Percentiles rank a stretch among this genome's conserved stretches.
Evolutionary conservation across 805 yeast species (phyloP).

Genomic region (Myxozyma neotropica): DNA sequence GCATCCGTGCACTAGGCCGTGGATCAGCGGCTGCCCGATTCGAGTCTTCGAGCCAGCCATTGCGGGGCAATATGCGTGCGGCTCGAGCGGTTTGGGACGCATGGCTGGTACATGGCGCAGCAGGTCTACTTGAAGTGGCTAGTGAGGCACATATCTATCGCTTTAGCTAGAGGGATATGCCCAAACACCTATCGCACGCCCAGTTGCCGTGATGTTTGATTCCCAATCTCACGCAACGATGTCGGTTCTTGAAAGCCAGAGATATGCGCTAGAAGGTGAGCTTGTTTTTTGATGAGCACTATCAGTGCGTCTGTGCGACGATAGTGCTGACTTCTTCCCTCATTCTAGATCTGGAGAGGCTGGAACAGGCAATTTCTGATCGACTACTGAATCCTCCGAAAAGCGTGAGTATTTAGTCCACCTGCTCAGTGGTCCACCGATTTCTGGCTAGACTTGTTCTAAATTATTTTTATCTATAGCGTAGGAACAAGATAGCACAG

Average conservation of each 20-base stretch:
- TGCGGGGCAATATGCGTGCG: not conserved
- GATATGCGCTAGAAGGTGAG: constrained; percentile 37
- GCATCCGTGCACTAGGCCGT: not conserved
- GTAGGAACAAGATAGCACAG: constrained; percentile 25
- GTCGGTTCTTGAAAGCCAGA: constrained; percentile 33
- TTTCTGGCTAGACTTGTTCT: not conserved
- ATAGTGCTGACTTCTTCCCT: not conserved
- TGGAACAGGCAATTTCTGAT: constrained; percentile 66
- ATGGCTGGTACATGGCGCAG: constrained; percentile 18
- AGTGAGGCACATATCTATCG: not conserved
- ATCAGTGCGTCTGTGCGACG: not conserved
- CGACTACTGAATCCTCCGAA: constrained; percentile 49
- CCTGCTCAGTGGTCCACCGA: no score
- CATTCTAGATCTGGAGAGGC: constrained; percentile 59
- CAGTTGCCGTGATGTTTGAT: not conserved
- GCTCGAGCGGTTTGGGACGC: constrained; percentile 10
- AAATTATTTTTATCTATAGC: no score
- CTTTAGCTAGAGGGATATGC: not conserved
- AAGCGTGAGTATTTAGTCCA: constrained; percentile 26
- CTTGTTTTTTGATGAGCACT: not conserved
- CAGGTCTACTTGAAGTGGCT: constrained; percentile 1
- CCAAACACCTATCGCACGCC: not conserved
- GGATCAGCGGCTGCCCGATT: not conserved
- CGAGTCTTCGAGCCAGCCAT: not conserved
- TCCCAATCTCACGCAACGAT: not conserved